phyloP scores from a whole-genome alignment of 2,329 filamentous ascomycete species.

The Daldinia sp. region DNA sequence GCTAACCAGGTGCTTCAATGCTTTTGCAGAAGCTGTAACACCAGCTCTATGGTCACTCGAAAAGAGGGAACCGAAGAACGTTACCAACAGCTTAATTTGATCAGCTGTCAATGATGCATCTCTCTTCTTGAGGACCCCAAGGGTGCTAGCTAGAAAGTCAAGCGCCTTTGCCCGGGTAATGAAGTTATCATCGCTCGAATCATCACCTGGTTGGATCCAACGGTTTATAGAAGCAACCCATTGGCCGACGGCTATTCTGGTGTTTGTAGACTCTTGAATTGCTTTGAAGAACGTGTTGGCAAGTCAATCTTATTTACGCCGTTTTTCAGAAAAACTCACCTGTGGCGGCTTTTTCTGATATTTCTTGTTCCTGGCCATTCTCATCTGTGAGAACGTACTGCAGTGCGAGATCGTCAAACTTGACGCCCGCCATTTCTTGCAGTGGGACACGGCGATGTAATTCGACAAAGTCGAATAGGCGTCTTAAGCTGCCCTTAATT shows the following conservation, averaged over 20 bases:
- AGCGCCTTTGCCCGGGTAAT: constrained; percentile 68
- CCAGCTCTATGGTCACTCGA: constrained; percentile 71
- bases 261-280: constrained; percentile 59
- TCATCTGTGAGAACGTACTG: constrained; percentile 67
- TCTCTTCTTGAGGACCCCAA: constrained; percentile 61
- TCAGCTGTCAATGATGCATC: constrained; percentile 59
- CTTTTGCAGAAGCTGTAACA: constrained; percentile 65
- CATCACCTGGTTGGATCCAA: constrained; percentile 62
- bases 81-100: constrained; percentile 64
- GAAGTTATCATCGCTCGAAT: constrained; percentile 59
- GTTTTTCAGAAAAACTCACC: constrained; percentile 50
- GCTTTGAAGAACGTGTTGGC: constrained; percentile 52
- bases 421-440: constrained; percentile 59
- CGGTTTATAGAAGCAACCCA: constrained; percentile 68
- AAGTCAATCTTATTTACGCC: neutral
- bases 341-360: constrained; percentile 60
- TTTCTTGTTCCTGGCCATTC: constrained; percentile 54
- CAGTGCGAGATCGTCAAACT: constrained; percentile 63
- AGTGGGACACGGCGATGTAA: constrained; percentile 18
- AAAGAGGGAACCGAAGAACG: constrained; percentile 70
- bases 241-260: constrained; percentile 62
- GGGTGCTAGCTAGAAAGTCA: constrained; percentile 67
- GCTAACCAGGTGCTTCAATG: constrained; percentile 61
- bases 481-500: neutral
- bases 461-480: constrained; percentile 24